Evolutionary conservation across 345 rosid species (phyloP).

Genomic region (Melaleuca quinquenervia): DNA sequence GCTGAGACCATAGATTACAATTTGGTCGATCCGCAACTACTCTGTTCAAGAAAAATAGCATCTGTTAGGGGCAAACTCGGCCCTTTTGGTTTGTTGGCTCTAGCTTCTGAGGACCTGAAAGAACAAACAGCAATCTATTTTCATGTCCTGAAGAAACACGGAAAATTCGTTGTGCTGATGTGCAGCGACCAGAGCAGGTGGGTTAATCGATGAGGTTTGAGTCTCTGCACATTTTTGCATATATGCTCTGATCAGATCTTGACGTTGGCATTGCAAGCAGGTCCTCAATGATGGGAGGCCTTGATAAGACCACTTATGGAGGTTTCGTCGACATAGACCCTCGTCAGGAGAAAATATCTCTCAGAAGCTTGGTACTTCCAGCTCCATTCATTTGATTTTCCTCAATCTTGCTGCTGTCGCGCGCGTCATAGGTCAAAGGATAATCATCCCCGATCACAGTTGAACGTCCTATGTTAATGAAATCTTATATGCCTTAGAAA

Average conservation of each 20-base stretch:
- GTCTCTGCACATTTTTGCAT: not conserved
- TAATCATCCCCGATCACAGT: not conserved
- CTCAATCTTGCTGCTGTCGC: not conserved
- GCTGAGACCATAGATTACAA: slow-evolving; percentile 18
- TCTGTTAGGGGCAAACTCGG: slow-evolving; percentile 25
- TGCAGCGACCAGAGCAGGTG: slow-evolving; percentile 49
- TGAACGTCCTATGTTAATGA: not conserved
- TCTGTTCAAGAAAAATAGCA: slow-evolving; percentile 26
- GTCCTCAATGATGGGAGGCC: slow-evolving; percentile 30
- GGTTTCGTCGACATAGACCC: slow-evolving; percentile 32
- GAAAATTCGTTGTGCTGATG: slow-evolving; percentile 34
- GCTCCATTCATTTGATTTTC: not conserved
- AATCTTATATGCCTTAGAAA: not conserved
- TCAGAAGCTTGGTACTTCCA: slow-evolving; percentile 37
- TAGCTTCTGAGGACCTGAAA: slow-evolving; percentile 40
- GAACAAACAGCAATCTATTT: slow-evolving; percentile 61
- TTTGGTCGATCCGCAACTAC: slow-evolving; percentile 21
- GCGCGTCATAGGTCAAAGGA: not conserved
- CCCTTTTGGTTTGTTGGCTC: slow-evolving; percentile 54
- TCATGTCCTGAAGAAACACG: slow-evolving; percentile 24
- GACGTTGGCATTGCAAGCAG: slow-evolving; percentile 5
- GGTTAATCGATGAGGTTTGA: not conserved
- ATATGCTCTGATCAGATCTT: not conserved
- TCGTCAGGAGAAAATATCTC: slow-evolving; percentile 26
- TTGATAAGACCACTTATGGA: slow-evolving; percentile 25